phyloP scores from a whole-genome alignment of 768 basidiomycete species.

The Trametes gibbosa region DNA sequence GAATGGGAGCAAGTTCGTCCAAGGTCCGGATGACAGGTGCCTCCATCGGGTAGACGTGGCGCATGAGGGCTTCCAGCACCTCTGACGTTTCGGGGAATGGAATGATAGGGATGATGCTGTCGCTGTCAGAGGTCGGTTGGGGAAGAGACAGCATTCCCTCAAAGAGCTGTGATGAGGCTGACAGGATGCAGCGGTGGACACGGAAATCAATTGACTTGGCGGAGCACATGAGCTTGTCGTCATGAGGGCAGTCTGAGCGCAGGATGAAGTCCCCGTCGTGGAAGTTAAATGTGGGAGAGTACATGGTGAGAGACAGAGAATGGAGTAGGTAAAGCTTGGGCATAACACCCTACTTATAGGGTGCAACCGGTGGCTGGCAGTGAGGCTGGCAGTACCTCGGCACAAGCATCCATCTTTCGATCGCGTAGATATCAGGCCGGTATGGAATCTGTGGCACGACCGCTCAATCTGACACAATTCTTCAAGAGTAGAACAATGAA shows the following conservation, averaged over 20 bases:
- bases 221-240: conserved; percentile 16
- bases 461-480: neutral
- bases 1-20: conserved; percentile 49
- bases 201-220: conserved; percentile 47
- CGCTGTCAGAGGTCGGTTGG: conserved; percentile 36
- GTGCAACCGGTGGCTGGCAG: neutral
- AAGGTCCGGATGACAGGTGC: conserved; percentile 51
- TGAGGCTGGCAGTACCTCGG: neutral
- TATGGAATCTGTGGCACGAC: neutral
- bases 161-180: conserved; percentile 67
- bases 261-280: conserved; percentile 54
- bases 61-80: conserved; percentile 50
- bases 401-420: neutral
- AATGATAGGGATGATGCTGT: conserved; percentile 40
- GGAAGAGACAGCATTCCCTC: conserved; percentile 65
- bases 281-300: conserved; percentile 35
- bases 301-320: conserved; percentile 12
- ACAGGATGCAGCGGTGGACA: conserved; percentile 61
- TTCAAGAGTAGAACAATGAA: neutral
- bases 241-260: conserved; percentile 35
- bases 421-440: neutral
- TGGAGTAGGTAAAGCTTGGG: neutral
- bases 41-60: conserved; percentile 59
- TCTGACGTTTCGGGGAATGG: conserved; percentile 51
- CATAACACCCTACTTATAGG: neutral